Conservation (phyloP, 2,329 filamentous ascomycete species). For the Colletotrichum graminicola region DNA sequence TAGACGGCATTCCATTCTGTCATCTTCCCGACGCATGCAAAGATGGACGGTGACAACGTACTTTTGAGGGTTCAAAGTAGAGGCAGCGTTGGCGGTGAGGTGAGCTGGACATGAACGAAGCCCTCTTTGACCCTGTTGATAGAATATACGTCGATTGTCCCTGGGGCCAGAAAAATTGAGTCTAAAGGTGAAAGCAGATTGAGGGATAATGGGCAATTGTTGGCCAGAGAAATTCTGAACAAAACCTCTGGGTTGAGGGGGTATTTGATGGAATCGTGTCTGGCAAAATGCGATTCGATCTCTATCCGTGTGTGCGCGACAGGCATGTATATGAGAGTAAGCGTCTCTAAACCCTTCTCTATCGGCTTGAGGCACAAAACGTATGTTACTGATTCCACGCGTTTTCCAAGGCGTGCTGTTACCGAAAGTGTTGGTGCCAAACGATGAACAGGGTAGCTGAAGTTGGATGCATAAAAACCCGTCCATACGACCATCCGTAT, state of each 20-base stretch:
- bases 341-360: not conserved
- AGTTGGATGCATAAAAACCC: not conserved
- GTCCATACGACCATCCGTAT: not conserved
- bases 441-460: not conserved
- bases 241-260: accelerated
- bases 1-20: not conserved
- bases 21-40: accelerated
- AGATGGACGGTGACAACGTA: not conserved
- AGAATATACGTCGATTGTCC: not conserved
- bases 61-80: not conserved
- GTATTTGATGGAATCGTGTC: accelerated
- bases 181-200: not conserved
- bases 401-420: not conserved
- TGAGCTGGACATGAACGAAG: not conserved
- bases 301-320: not conserved
- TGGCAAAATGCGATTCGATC: not conserved
- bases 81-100: not conserved
- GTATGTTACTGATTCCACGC: not conserved
- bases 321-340: not conserved
- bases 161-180: not conserved
- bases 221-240: not conserved
- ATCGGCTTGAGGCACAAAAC: not conserved
- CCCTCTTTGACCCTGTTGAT: not conserved
- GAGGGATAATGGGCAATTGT: not conserved
- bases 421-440: not conserved